These are phyloP conservation scores for Achaetomium macrosporum DNA, from an alignment of 2,329 filamentous ascomycete species.

Conservation along the genomic window DNA sequence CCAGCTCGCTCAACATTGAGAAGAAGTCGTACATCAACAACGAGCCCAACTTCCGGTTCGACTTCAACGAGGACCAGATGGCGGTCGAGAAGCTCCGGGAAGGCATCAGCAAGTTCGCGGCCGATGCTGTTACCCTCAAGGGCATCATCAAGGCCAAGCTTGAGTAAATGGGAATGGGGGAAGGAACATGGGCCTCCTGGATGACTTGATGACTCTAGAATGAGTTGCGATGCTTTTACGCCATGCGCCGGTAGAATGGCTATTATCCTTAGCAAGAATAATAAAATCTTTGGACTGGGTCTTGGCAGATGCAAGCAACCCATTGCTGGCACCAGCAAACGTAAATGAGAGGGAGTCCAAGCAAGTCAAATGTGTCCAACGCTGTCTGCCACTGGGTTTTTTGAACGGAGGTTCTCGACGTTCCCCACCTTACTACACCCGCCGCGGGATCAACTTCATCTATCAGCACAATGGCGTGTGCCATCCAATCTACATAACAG, in stretches of 20 bases:
- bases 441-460: too few species aligned
- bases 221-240: background rate
- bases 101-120: conserved; percentile 98
- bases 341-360: background rate
- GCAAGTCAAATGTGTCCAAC: too few species aligned
- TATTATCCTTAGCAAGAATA: conserved; percentile 6
- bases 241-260: conserved; percentile 1
- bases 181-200: conserved; percentile 22
- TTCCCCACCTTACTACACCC: too few species aligned
- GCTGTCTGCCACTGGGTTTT: too few species aligned
- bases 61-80: conserved; percentile 99
- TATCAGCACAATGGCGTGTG: background rate
- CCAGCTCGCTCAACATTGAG: conserved; percentile 65
- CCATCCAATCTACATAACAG: background rate
- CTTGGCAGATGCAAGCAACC: background rate
- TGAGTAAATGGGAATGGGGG: conserved; percentile 30
- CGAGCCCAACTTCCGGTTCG: conserved; percentile 91
- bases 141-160: conserved; percentile 86
- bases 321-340: background rate
- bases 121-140: conserved; percentile 92
- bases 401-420: too few species aligned
- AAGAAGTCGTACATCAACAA: conserved; percentile 89
- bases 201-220: conserved; percentile 4
- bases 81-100: conserved; percentile 98
- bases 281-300: conserved; percentile 5